Base-by-base conservation (phyloP, 2,329 filamentous ascomycete genomes). In the Shiraia bambusicola region DNA sequence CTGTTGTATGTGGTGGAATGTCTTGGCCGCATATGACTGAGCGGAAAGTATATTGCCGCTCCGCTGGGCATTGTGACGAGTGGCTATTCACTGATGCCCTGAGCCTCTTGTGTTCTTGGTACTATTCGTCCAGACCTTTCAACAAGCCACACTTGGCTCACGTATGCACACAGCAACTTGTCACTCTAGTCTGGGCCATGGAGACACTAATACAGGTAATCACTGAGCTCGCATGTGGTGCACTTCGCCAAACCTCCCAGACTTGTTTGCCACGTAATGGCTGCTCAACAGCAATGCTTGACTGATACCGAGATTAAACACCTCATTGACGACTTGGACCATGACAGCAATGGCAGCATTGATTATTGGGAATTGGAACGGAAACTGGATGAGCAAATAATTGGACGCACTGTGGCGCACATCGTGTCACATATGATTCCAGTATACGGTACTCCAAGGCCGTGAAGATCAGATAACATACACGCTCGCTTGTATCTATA, bases 291-390 rank as follows among this genome's bases (percentile, higher is more conserved):
- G 44, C 54, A 56, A 26, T 56, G 48, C 28, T 56, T 67, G 11
- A 66, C 56, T 6, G 69, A 78, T 35, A 66, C 74, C 6, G 78
- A 81, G 52, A 76, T 81, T 33, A 60, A 72, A 6, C 56, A 67
- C 3, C 81, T 82, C 38, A 65, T 81, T 28, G 67, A 78, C 42
- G 74, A 76, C 22, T 63, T 82, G 3, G 77, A 81, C 52, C 69
- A 71, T 47, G 70, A 80, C 45, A 68, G 69, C 14, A 73, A 81
- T 56, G 77, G 77, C 10, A 66, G 64, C 50, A 75, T 81, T 42
- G 72, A 75, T 41, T 79, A 79, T 52, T 58, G 59, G 38, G 77
- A 81, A 49, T 54, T 81, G 22, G 77, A 79, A 52, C 65, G 63
- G 4, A 79, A 79, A 46, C 69, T 82, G 2, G 76, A 81, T 28